Percentiles rank a stretch among this genome's conserved stretches.
These are phyloP conservation scores for Juglanconis oblonga DNA, from an alignment of 2,329 filamentous ascomycete genomes.

Conservation along the genomic window DNA sequence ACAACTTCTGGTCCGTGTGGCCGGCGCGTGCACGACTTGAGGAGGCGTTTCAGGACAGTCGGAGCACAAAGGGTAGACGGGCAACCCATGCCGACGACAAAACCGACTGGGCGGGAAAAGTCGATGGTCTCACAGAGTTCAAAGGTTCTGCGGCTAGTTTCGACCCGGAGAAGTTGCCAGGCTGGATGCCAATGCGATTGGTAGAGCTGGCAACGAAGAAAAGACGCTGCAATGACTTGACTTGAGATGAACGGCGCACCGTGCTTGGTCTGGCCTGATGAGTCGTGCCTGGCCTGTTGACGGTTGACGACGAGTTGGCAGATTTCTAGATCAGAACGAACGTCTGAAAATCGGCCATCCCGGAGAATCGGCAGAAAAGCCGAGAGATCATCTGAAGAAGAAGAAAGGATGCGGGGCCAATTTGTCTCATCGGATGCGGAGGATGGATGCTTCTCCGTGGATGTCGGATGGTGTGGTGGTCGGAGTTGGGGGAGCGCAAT, in stretches of 20 bases:
- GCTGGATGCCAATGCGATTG: neutral
- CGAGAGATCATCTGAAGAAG: neutral
- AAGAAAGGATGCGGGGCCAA: no score
- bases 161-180: neutral
- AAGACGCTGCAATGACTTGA: neutral
- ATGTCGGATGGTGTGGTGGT: neutral
- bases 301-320: no score
- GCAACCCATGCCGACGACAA: neutral
- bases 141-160: neutral
- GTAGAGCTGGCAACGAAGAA: neutral
- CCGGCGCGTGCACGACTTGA: neutral
- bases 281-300: no score
- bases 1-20: neutral
- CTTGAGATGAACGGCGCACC: neutral
- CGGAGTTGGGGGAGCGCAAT: neutral
- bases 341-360: no score
- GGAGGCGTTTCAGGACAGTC: constrained; percentile 17
- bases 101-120: neutral
- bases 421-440: no score
- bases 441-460: no score
- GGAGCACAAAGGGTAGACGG: neutral
- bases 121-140: no score
- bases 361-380: neutral
- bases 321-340: no score
- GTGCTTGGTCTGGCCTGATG: no score